Evolutionary conservation across 176 grass and related monocot genomes (phyloP), one percentile per base, ranked within the genome.

Genomic region (Echinochloa phyllopogon): DNA sequence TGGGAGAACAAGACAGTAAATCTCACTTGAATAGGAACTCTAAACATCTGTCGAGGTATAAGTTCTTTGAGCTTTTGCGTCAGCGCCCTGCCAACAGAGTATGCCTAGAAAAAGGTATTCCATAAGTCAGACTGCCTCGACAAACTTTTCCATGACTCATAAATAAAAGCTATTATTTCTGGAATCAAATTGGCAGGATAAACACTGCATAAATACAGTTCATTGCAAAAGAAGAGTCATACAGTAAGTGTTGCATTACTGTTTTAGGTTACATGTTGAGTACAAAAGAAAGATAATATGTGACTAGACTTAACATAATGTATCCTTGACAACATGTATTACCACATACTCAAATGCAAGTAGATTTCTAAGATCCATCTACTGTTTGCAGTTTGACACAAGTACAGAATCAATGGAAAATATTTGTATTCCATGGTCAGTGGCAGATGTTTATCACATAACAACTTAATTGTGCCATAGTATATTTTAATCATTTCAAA

Each of bases 1-100:
- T 45, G 14, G 48, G 56, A 77, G 83, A 79, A 80, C 10, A 80
- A 69, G 55, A 82, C 6, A 85, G 13, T 65, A 75, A 74, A 82
- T 74, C 83, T 84, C 79, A 98, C 95, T 83, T 98, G 95, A 73
- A 98, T 98, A 75, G 95, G 95, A 75, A 98, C 80, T 92, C 84
- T 98, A 87, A 98, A 98, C 95, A 98, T 92, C 75, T 98, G 95
- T 69, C 95, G 89, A 74, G 95, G 95, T 90, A 98, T 98, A 74
- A 98, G 93, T 87, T 98, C 93, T 85, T 98, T 98, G 42, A 98
- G 89, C 53, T 93, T 98, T 83, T 93, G 79, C 73, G 95, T 93
- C 48, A 98, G 85, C 23, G 95, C 95, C 68, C 93, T 98, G 71
- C 95, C 95, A 58, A 98, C 87, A 88, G 93, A 47, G 86, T 97